Evolutionary conservation across 805 yeast species (phyloP).

Genomic region (Sugiyamaella americana): DNA sequence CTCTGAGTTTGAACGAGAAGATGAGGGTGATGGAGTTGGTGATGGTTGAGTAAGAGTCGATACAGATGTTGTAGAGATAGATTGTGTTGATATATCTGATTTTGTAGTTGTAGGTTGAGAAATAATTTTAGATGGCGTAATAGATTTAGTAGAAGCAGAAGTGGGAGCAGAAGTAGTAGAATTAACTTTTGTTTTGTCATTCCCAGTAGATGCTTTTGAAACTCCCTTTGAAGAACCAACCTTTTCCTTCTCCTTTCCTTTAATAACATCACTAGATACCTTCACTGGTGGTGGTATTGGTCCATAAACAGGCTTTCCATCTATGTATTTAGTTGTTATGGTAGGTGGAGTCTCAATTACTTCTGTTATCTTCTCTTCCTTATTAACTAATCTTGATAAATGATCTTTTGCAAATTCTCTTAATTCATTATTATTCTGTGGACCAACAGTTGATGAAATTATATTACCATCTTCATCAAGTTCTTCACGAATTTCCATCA

Average conservation of each 20-base stretch:
- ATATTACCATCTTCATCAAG: constrained; percentile 80
- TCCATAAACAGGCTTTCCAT: constrained; percentile 3
- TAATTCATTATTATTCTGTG: constrained; percentile 30
- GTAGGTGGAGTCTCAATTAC: neutral
- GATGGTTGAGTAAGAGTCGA: no score
- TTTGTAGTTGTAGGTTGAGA: no score
- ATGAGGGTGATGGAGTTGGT: no score
- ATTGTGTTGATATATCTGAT: no score
- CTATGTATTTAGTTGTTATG: no score
- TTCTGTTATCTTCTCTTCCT: constrained; percentile 4
- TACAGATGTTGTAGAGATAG: no score
- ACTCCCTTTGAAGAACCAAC: neutral
- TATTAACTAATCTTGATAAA: constrained; percentile 10
- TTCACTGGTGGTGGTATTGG: constrained; percentile 10
- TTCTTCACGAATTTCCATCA: constrained; percentile 79
- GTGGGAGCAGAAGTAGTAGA: no score
- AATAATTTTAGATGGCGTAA: no score
- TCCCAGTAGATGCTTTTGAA: neutral
- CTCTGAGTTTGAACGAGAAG: no score
- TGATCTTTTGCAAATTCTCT: constrained; percentile 25
- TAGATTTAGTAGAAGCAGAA: no score
- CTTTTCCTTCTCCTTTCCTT: neutral
- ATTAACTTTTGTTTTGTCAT: neutral
- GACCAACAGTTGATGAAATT: constrained; percentile 40
- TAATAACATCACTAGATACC: neutral